These are phyloP conservation scores for Fraxinus floribunda DNA, from an alignment of 305 asterid species.

Conservation along the genomic window DNA sequence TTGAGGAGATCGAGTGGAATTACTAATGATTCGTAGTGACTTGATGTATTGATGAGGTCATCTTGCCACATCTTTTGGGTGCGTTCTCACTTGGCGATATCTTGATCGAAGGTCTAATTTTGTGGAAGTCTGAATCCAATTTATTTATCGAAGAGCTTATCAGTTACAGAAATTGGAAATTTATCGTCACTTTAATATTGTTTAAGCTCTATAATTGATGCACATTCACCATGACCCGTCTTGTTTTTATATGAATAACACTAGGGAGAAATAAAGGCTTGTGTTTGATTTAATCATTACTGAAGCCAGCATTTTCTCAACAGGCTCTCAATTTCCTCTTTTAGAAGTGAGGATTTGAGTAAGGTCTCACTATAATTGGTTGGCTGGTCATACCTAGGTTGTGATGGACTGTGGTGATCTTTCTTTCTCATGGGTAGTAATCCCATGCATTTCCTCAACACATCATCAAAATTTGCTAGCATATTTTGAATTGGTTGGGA, in stretches of 20 bases:
- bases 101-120: neutral
- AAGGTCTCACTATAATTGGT: neutral
- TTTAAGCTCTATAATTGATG: neutral
- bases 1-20: neutral
- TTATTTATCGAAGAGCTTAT: neutral
- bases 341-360: neutral
- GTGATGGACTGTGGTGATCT: neutral
- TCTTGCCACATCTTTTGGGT: neutral
- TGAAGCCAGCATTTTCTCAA: neutral
- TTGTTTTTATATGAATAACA: neutral
- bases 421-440: neutral
- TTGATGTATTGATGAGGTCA: neutral
- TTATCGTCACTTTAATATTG: neutral
- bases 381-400: neutral
- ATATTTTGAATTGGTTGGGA: neutral
- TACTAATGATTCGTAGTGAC: neutral
- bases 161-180: neutral
- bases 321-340: neutral
- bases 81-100: neutral
- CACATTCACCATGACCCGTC: neutral
- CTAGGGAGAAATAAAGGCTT: neutral
- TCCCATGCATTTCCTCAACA: neutral
- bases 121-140: neutral
- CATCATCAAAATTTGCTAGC: neutral
- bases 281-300: neutral